Conservation (phyloP, 2,329 filamentous ascomycete species). For the Colletotrichum sp. region DNA sequence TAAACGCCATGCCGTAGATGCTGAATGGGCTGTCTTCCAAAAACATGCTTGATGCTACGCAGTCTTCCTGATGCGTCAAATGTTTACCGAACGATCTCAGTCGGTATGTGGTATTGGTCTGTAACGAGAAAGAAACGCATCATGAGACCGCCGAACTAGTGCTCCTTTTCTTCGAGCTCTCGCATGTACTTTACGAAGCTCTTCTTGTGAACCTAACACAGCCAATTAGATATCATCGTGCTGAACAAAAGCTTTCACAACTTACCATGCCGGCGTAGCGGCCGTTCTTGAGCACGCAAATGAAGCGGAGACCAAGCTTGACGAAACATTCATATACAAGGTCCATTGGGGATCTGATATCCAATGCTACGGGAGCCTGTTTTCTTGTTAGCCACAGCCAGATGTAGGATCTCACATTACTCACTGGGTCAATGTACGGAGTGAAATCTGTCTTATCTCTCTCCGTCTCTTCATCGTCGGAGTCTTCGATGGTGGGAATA, state of each 20-base stretch:
- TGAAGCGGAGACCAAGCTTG: slow-evolving; percentile 89
- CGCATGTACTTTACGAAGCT: slow-evolving; percentile 94
- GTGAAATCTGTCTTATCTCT: slow-evolving; percentile 83
- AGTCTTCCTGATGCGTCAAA: not conserved
- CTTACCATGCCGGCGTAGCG: slow-evolving; percentile 87
- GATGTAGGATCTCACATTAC: slow-evolving; percentile 28
- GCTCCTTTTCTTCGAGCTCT: slow-evolving; percentile 69
- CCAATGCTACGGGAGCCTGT: slow-evolving; percentile 82
- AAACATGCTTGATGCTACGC: not conserved
- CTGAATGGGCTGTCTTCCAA: not conserved
- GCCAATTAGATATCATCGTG: not conserved
- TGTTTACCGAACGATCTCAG: not conserved
- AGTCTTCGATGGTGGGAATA: slow-evolving; percentile 66
- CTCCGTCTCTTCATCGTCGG: slow-evolving; percentile 58
- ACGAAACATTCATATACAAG: slow-evolving; percentile 96
- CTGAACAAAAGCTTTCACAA: slow-evolving; percentile 3
- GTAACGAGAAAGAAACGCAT: not conserved
- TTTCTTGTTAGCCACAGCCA: not conserved
- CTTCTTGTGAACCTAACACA: slow-evolving; percentile 85
- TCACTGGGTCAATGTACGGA: slow-evolving; percentile 84
- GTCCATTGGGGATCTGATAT: slow-evolving; percentile 90
- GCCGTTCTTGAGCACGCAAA: slow-evolving; percentile 87
- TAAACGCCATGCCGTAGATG: not conserved
- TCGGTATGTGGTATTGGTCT: not conserved
- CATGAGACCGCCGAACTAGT: not conserved